Evolutionary conservation across 257 asterid species (phyloP), one percentile per base, ranked within the genome.

Genomic region (Fraxinus americana): DNA sequence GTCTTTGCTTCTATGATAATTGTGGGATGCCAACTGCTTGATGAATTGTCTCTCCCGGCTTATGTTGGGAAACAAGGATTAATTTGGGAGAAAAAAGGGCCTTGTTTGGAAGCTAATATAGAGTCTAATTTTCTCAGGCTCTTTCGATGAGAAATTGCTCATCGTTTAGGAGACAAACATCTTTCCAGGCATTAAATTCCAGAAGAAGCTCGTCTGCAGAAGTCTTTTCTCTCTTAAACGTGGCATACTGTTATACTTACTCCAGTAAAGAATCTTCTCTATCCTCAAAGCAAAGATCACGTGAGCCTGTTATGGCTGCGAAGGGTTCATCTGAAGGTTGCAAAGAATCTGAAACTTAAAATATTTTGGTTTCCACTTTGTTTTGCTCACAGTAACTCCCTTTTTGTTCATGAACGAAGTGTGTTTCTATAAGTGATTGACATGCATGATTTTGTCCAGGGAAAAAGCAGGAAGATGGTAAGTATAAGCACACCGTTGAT

Each of bases 401-500:
- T 16, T 45, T 39, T 23, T 70, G 78, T 73, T 77, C 75, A 30
- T 21, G 73, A 50, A 71, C 52, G 74, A 69, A 34, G 35, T 70
- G 74, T 52, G 6, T 79, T 14, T 83, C 65, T 43, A 19, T 25
- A 70, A 43, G 65, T 80, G 70, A 74, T 14, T 50, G 21, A 65
- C 73, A 52, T 82, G 76, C 69, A 75, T 72, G 65, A 45, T 75
- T 70, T 75, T 83, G 80, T 82, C 69, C 81, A 89, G 97, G 92
- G 76, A 81, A 81, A 73, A 91, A 90, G 83, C 94, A 88, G 88
- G 98, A 86, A 74, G 97, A 90, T 75, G 99, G 99, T 9, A 95
- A 87, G 82, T 95, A 95, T 87, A 95, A 95, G 85, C 92, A 88
- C 82, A 95, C 99, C 0, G 84, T 95, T 77, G 98, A 95, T 81